Conservation (phyloP, 1,284 basidiomycete species). For the Leccinum subrobustum region DNA sequence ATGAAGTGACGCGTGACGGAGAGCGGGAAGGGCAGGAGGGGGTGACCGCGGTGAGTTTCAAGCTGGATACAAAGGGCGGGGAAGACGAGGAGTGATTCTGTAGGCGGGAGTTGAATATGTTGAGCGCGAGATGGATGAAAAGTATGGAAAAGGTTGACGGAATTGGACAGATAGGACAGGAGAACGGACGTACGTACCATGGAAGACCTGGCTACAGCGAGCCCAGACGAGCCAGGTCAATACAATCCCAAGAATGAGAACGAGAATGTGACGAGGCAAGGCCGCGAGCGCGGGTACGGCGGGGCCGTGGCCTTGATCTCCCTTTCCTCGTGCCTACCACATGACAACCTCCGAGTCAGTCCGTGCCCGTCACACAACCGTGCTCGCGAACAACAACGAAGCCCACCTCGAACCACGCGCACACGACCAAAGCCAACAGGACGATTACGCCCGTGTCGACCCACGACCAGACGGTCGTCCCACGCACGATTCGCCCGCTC, state of each 20-base stretch:
- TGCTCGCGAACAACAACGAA: neutral
- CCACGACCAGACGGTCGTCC: slow-evolving; percentile 36
- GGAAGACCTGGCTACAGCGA: slow-evolving; percentile 50
- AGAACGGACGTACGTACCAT: slow-evolving; percentile 44
- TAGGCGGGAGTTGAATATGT: neutral
- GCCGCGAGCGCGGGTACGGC: neutral
- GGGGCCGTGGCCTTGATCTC: neutral
- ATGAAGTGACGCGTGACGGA: neutral
- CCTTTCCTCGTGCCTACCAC: neutral
- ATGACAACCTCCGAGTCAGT: neutral
- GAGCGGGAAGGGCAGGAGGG: neutral
- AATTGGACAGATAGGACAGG: neutral
- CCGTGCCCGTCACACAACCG: neutral
- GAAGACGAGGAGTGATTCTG: slow-evolving; percentile 69
- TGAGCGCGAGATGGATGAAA: neutral
- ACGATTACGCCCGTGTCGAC: neutral
- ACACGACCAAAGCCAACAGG: neutral
- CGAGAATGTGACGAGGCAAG: neutral
- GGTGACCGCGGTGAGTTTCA: neutral
- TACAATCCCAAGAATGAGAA: slow-evolving; percentile 11
- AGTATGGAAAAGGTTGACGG: neutral
- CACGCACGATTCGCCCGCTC: slow-evolving; percentile 33
- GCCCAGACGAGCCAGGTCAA: slow-evolving; percentile 28
- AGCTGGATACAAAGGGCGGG: slow-evolving; percentile 41
- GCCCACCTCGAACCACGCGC: neutral